These are phyloP conservation scores for Albophoma yamanashiensis DNA, from an alignment of 2,329 filamentous ascomycete species.

Conservation along the genomic window DNA sequence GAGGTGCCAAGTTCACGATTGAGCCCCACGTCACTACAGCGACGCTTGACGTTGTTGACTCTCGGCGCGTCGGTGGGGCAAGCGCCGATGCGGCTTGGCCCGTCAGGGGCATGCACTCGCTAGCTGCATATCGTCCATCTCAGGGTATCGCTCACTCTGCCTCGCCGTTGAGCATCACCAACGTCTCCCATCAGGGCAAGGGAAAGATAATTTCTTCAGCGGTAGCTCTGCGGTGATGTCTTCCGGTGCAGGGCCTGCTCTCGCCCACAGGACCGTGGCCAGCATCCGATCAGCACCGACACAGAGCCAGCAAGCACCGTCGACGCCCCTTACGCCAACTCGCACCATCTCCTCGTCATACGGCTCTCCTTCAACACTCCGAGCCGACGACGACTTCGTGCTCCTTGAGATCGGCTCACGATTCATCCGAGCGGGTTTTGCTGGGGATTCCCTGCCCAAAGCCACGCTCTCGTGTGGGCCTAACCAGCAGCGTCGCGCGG, in stretches of 20 bases:
- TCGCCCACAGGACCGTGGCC: constrained; percentile 48
- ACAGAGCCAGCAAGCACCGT: constrained; percentile 20
- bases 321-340: constrained; percentile 51
- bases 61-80: constrained; percentile 16
- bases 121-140: not conserved
- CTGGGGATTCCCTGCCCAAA: constrained; percentile 72
- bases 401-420: constrained; percentile 77
- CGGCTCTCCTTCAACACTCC: constrained; percentile 48
- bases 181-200: not conserved
- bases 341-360: constrained; percentile 43
- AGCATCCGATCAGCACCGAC: constrained; percentile 39
- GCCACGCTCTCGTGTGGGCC: constrained; percentile 60
- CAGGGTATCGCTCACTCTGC: not conserved
- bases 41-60: constrained; percentile 14
- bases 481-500: constrained; percentile 64
- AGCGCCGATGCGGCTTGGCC: constrained; percentile 3
- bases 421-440: constrained; percentile 72
- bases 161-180: not conserved
- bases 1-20: not conserved
- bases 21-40: constrained; percentile 18
- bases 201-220: not conserved
- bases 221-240: constrained; percentile 25
- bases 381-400: constrained; percentile 73
- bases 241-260: constrained; percentile 28
- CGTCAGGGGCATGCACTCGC: not conserved